Evolutionary conservation across 2,329 filamentous ascomycete genomes (phyloP).

Genomic region (Alternaria ethzedia): DNA sequence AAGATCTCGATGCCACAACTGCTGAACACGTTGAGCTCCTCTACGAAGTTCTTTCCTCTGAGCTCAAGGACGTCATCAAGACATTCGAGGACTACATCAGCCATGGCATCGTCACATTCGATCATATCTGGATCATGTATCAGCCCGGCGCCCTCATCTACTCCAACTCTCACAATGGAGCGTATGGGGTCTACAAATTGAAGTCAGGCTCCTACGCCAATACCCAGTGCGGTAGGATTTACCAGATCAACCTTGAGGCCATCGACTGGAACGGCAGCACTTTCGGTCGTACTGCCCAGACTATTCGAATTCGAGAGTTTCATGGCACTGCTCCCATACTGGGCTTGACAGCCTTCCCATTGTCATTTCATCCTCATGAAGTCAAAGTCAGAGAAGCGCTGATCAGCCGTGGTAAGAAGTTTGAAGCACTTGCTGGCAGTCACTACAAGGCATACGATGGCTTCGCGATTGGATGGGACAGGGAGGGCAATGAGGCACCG

Average conservation of each 20-base stretch:
- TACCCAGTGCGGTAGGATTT: slow-evolving; percentile 29
- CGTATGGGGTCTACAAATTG: slow-evolving; percentile 28
- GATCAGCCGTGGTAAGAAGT: slow-evolving; percentile 80
- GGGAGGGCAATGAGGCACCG: slow-evolving; percentile 23
- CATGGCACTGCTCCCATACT: slow-evolving; percentile 81
- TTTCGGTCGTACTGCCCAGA: slow-evolving; percentile 33
- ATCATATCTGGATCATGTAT: slow-evolving; percentile 53
- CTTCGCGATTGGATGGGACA: slow-evolving; percentile 55
- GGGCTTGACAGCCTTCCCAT: slow-evolving; percentile 74
- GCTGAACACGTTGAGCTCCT: slow-evolving; percentile 48
- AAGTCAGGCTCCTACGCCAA: slow-evolving; percentile 21
- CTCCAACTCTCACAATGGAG: slow-evolving; percentile 29
- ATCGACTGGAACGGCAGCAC: slow-evolving; percentile 43
- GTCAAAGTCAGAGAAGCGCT: slow-evolving; percentile 68
- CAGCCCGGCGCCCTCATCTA: slow-evolving; percentile 41
- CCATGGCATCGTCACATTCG: slow-evolving; percentile 48
- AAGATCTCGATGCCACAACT: slow-evolving; percentile 25
- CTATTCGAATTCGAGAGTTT: slow-evolving; percentile 57
- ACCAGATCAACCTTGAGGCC: slow-evolving; percentile 29
- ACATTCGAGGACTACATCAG: slow-evolving; percentile 45
- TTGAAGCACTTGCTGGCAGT: slow-evolving; percentile 76
- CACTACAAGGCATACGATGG: slow-evolving; percentile 81
- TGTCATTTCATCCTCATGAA: slow-evolving; percentile 78
- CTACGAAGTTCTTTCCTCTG: slow-evolving; percentile 42
- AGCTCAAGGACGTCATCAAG: slow-evolving; percentile 50